A percentile compares a stretch with the other conserved stretches of the same genome.
Conservation (phyloP, 768 basidiomycete species). For the Podaxis rugospora region DNA sequence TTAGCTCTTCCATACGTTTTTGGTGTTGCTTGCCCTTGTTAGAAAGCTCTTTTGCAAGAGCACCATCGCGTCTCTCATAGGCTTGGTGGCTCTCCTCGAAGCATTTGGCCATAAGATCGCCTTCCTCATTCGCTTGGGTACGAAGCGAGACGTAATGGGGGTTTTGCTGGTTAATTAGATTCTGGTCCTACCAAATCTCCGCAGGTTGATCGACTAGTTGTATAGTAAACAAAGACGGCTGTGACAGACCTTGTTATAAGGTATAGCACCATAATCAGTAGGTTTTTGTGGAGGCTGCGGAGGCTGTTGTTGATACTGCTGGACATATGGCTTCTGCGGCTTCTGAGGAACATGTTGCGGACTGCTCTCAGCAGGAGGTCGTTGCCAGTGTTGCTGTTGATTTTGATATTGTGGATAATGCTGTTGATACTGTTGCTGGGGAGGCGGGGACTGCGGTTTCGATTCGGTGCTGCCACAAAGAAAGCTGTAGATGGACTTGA, state of each 20-base stretch:
- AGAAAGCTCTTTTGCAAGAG: slow-evolving; percentile 76
- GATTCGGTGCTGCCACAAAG: slow-evolving; percentile 21
- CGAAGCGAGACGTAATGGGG: slow-evolving; percentile 68
- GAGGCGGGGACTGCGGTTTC: slow-evolving; percentile 14
- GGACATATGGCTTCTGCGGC: not conserved
- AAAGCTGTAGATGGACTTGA: slow-evolving; percentile 26
- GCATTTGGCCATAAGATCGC: slow-evolving; percentile 69
- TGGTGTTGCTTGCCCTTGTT: slow-evolving; percentile 79
- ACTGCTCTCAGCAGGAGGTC: not conserved
- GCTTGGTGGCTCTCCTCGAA: slow-evolving; percentile 76
- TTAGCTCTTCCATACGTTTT: slow-evolving; percentile 70
- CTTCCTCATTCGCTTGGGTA: slow-evolving; percentile 71
- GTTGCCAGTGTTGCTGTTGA: slow-evolving; percentile 10
- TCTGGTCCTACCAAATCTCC: slow-evolving; percentile 35
- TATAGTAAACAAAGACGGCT: not conserved
- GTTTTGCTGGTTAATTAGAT: slow-evolving; percentile 64
- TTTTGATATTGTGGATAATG: slow-evolving; percentile 12
- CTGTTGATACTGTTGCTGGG: slow-evolving; percentile 14
- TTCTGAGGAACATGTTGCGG: slow-evolving; percentile 4
- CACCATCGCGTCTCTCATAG: slow-evolving; percentile 70
- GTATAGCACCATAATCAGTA: not conserved
- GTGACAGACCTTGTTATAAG: slow-evolving; percentile 3
- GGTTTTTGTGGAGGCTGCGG: not conserved
- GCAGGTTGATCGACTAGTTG: not conserved
- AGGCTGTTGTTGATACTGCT: not conserved